Evolutionary conservation across 2,329 filamentous ascomycete species (phyloP).

Genomic region (Ophiostoma ips): DNA sequence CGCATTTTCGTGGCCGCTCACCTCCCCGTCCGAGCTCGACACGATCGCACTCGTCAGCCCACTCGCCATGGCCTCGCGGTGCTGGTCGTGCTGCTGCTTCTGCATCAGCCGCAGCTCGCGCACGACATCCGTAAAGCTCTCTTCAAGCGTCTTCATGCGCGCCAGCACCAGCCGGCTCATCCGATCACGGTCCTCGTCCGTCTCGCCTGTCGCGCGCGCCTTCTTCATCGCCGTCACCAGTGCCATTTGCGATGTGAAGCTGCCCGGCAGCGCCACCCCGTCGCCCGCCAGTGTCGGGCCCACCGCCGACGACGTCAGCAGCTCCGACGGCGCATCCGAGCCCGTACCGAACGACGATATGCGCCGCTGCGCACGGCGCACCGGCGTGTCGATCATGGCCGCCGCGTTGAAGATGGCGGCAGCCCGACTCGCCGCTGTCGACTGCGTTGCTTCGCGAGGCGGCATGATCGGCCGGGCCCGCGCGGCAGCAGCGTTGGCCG

Average conservation of each 20-base stretch:
- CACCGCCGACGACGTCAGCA: constrained; percentile 35
- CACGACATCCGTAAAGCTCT: constrained; percentile 78
- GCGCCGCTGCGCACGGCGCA: constrained; percentile 26
- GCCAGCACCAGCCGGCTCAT: constrained; percentile 74
- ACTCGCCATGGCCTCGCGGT: constrained; percentile 13
- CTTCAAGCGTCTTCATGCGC: constrained; percentile 84
- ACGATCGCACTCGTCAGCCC: constrained; percentile 20
- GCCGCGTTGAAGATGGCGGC: constrained; percentile 27
- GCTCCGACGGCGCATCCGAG: constrained; percentile 47
- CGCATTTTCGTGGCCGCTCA: constrained; percentile 7
- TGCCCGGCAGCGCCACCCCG: constrained; percentile 43
- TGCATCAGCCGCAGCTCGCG: constrained; percentile 59
- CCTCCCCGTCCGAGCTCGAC: constrained; percentile 36
- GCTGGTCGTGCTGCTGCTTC: constrained; percentile 18
- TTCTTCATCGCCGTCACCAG: constrained; percentile 46
- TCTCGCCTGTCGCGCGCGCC: constrained; percentile 23
- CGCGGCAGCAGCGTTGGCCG: constrained; percentile 15
- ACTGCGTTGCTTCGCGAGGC: constrained; percentile 36
- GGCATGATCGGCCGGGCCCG: constrained; percentile 44
- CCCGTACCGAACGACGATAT: constrained; percentile 58
- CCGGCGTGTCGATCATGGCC: constrained; percentile 31
- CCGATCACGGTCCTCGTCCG: constrained; percentile 44
- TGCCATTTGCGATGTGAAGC: constrained; percentile 70
- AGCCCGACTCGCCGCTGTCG: constrained; percentile 39
- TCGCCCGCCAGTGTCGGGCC: constrained; percentile 30